Conservation (phyloP, 257 asterid genomes). For the Catharanthus roseus region DNA sequence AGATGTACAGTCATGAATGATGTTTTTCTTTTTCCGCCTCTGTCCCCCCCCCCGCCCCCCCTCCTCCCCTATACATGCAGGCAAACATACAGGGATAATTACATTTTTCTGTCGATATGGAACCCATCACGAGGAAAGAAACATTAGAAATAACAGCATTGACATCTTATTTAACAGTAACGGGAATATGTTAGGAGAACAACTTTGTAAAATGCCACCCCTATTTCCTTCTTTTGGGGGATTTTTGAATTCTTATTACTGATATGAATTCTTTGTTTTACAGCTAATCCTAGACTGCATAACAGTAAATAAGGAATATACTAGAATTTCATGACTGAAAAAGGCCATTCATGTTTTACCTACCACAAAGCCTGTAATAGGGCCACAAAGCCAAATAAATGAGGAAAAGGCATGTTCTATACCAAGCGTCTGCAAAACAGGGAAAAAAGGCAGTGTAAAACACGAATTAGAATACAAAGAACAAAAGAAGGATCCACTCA, state of each 20-base stretch:
- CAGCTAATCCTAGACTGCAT: neutral
- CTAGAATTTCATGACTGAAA: neutral
- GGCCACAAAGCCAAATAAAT: conserved; percentile 99
- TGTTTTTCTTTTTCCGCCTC: neutral
- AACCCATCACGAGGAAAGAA: neutral
- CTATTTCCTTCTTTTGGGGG: neutral
- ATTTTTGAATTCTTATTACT: neutral
- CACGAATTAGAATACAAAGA: conserved; percentile 13
- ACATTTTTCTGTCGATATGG: neutral
- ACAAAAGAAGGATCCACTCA: neutral
- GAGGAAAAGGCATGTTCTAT: conserved; percentile 94
- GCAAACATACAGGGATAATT: neutral
- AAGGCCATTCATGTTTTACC: conserved; percentile 20
- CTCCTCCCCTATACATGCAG: too few species aligned
- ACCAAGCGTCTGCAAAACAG: conserved; percentile 88
- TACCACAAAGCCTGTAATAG: conserved; percentile 99
- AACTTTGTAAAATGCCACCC: neutral
- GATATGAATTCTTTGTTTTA: neutral
- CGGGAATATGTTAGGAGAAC: neutral
- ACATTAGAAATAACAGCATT: neutral
- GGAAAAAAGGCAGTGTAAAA: conserved; percentile 24
- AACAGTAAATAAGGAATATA: neutral
- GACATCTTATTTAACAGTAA: neutral
- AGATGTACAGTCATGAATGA: neutral
- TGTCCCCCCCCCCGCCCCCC: too few species aligned